phyloP scores from a whole-genome alignment of 1,284 basidiomycete genomes.

The Ganoderma boninense region DNA sequence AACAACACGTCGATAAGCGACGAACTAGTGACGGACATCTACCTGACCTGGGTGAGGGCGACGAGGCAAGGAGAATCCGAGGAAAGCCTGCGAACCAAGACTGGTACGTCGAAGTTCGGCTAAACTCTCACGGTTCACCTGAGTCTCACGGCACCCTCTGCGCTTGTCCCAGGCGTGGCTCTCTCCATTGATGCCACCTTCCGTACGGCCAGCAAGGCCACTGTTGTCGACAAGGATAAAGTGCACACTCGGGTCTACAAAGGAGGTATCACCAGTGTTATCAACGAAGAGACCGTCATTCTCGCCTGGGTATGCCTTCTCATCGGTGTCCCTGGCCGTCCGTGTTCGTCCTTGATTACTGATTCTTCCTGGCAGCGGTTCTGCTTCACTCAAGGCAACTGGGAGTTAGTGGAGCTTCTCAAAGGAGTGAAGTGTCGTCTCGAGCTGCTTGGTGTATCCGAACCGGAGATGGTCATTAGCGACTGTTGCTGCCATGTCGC shows the following conservation, averaged over 20 bases:
- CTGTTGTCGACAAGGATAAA: background rate
- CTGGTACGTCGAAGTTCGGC: background rate
- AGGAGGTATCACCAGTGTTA: background rate
- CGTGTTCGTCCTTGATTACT: too few species aligned
- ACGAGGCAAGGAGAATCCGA: background rate
- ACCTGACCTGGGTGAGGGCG: background rate
- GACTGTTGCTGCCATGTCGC: constrained; percentile 37
- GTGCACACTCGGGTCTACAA: background rate
- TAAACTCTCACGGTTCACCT: background rate
- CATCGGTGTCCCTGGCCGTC: background rate
- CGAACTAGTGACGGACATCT: background rate
- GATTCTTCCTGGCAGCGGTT: background rate
- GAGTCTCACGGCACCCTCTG: background rate
- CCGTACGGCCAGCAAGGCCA: constrained; percentile 14
- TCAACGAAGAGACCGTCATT: background rate
- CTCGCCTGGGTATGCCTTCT: background rate
- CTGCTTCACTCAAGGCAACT: constrained; percentile 4
- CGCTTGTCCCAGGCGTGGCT: constrained; percentile 5
- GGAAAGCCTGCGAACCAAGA: background rate
- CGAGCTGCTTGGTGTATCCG: constrained; percentile 20
- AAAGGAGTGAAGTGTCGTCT: constrained; percentile 24
- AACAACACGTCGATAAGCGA: background rate
- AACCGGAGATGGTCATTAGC: constrained; percentile 29
- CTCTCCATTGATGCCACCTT: constrained; percentile 17
- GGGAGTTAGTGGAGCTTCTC: constrained; percentile 31